Base-by-base conservation (phyloP, 192 early-diverging fungal genomes). In the Chytriomyces confervae region DNA sequence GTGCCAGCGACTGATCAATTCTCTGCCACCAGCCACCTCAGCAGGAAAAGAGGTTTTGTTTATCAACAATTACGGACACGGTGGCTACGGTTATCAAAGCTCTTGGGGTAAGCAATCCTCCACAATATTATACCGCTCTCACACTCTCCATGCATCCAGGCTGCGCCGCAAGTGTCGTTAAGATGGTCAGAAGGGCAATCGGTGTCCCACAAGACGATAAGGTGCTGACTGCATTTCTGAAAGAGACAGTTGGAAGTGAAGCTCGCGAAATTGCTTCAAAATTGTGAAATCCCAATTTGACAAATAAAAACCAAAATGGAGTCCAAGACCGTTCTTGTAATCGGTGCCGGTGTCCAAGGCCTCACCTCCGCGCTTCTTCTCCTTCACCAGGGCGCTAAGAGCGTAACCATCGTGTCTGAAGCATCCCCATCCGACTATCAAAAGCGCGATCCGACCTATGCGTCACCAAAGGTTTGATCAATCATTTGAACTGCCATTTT, bases 281-380 rank as follows among this genome's bases (percentile, higher is more conserved):
- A 36, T 36, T 36, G 36, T 36, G 57, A 18, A 61, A 18, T 61
- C 18, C 23, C 18, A 61, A 61, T 61, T 61, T 61, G 16, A 61
- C 23, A n/a, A 61, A n/a, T 23, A 23, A 61, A 53, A 24, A 16
- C 47, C 18, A 20, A 71, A 71, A 74, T 74, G 72, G 61, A 74
- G 7, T 23, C 13, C 16, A 24, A 74, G 62, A 29, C n/a, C 7
- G 66, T 88, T 27, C 78, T 80, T 7, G 91, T 95, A 4, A 77
- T 95, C 76, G 94, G 94, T 16, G 90, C 92, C 5, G 93, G 93
- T 74, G 94, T 94, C 5, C 76, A 87, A 24, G 93, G 93, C 10
- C 84, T 94, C 11, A 94, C 93, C 7, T 89, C 89, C 0, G 94
- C 91, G 7, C 57, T 70, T 6, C 70, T 95, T 0, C 64, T 91